Base-by-base conservation (phyloP, 331 rosid species). In the Prunus yedoensis region DNA sequence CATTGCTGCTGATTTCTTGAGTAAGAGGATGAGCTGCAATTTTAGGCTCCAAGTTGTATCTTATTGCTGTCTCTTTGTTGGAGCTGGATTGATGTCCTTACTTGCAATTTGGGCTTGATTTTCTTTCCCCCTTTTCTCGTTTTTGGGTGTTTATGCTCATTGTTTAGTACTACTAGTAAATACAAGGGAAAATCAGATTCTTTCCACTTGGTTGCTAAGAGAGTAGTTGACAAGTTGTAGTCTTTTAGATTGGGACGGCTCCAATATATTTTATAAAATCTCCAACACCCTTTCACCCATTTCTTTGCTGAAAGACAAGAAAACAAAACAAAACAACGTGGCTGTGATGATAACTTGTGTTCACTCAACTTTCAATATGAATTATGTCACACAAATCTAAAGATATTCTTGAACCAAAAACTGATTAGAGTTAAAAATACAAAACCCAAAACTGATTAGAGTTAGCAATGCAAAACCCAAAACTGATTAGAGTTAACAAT, bases 1-100 rank as follows among this genome's bases (percentile, higher is more conserved):
- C 3, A 92, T 95, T 77, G 98, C 99, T 2, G 94, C 99, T 18
- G 98, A 95, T 82, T 95, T 95, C 81, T 83, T 92, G 18, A 92
- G 97, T 81, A 91, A 87, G 87, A 95, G 99, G 54, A 92, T 95
- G 99, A 90, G 94, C 75, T 92, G 99, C 79, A 92, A 95, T 78
- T 95, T 95, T 60, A 89, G 98, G 81, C 78, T 95, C 20, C 99
- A 92, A 83, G 53, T 89, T 5, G 88, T 78, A 0, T 95, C 96
- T 21, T 95, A 95, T 25, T 87, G 86, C 61, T 90, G 82, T 83
- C 98, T 95, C 59, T 95, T 95, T 66, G 90, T 95, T 61, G 99
- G 99, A 15, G 99, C 99, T 43, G 99, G 97, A 41, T 74, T 89
- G 80, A 95, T 95, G 99, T 87, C 99, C 76, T 77, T 73, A 6